A percentile compares a stretch with the other conserved stretches of the same genome.
Evolutionary conservation across 2,329 filamentous ascomycete genomes (phyloP).

Genomic region (Sarocladiaceae sp.): DNA sequence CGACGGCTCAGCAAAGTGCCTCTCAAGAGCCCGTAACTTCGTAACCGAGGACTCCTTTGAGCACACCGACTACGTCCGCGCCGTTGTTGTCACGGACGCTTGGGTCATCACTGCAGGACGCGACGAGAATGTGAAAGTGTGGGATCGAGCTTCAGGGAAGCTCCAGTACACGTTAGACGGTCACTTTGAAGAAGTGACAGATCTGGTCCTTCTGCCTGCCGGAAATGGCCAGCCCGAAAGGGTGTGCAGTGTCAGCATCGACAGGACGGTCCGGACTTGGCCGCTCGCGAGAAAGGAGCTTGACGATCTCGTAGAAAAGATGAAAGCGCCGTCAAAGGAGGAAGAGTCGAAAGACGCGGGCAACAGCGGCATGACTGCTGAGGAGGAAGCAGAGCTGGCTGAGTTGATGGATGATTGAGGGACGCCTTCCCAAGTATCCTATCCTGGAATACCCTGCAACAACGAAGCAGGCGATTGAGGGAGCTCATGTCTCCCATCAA

Average conservation of each 20-base stretch:
- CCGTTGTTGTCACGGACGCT: slow-evolving; percentile 66
- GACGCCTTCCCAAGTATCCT: too few species aligned
- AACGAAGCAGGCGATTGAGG: too few species aligned
- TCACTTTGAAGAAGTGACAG: slow-evolving; percentile 91
- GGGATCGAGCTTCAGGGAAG: slow-evolving; percentile 69
- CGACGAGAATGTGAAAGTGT: slow-evolving; percentile 87
- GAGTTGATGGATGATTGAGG: slow-evolving; percentile 73
- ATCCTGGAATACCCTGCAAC: too few species aligned
- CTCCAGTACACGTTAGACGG: slow-evolving; percentile 70
- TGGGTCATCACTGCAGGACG: slow-evolving; percentile 85
- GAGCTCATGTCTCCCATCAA: too few species aligned
- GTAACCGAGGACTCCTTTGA: slow-evolving; percentile 62
- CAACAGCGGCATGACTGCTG: slow-evolving; percentile 62
- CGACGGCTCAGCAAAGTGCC: slow-evolving; percentile 79
- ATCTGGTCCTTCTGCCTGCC: slow-evolving; percentile 53
- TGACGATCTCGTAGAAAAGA: slow-evolving; percentile 41
- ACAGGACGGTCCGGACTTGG: slow-evolving; percentile 84
- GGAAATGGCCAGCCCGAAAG: slow-evolving; percentile 28
- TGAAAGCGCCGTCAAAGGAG: slow-evolving; percentile 16
- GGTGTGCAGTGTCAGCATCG: slow-evolving; percentile 80
- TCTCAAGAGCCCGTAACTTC: slow-evolving; percentile 64
- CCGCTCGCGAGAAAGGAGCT: slow-evolving; percentile 56
- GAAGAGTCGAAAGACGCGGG: slow-evolving; percentile 40
- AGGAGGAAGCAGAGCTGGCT: slow-evolving; percentile 89
- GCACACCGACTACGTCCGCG: slow-evolving; percentile 87